Evolutionary conservation across 805 yeast species (phyloP).

Genomic region (Yarrowia sp.): DNA sequence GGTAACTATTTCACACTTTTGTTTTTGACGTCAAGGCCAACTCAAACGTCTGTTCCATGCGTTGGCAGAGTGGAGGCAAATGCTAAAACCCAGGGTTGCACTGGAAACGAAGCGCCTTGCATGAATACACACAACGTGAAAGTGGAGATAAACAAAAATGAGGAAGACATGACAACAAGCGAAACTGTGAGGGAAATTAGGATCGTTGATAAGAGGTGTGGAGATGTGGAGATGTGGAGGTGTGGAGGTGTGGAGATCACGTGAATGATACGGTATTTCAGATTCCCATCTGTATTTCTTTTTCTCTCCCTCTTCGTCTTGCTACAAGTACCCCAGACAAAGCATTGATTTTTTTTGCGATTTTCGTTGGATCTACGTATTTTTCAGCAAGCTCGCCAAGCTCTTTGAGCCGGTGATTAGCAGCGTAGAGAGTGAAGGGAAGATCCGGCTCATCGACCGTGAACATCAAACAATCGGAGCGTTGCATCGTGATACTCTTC

Average conservation of each 20-base stretch:
- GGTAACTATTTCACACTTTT: too few relatives aligned
- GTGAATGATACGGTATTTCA: too few relatives aligned
- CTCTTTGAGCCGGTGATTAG: not conserved
- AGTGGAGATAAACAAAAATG: not conserved
- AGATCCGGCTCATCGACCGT: not conserved
- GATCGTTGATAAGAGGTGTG: too few relatives aligned
- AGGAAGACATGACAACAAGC: too few relatives aligned
- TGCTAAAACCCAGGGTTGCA: not conserved
- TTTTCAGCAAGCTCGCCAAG: slow-evolving; percentile 19
- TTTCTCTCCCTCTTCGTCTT: not conserved
- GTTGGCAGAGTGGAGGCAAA: slow-evolving; percentile 29
- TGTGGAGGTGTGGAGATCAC: too few relatives aligned
- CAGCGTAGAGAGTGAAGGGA: not conserved
- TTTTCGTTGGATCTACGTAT: not conserved
- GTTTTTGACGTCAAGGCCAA: not conserved
- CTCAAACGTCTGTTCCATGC: slow-evolving; percentile 4
- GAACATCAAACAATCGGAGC: too few relatives aligned
- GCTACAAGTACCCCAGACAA: slow-evolving; percentile 22
- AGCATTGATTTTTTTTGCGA: not conserved
- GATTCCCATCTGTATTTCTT: too few relatives aligned
- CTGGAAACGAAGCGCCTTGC: not conserved
- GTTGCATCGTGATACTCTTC: not conserved
- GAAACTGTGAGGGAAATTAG: too few relatives aligned
- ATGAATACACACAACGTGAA: slow-evolving; percentile 14
- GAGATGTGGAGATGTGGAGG: too few relatives aligned